These are phyloP conservation scores for Penicillium sp. DNA, from an alignment of 2,329 filamentous ascomycete genomes.

Conservation along the genomic window DNA sequence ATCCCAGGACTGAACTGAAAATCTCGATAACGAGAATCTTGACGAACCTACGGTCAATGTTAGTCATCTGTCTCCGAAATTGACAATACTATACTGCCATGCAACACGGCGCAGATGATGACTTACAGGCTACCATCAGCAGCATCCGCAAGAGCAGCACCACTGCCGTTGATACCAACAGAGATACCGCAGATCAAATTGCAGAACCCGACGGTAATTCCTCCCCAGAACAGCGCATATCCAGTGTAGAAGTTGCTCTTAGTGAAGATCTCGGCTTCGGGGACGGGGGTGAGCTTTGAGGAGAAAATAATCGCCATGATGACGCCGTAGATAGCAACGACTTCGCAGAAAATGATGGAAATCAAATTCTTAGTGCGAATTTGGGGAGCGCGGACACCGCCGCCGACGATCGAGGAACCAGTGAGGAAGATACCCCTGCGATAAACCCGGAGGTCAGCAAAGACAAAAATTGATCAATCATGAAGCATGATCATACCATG, in stretches of 20 bases:
- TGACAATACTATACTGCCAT: not conserved
- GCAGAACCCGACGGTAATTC: slow-evolving; percentile 89
- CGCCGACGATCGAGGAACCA: slow-evolving; percentile 93
- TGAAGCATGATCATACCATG: slow-evolving; percentile 65
- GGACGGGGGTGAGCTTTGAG: slow-evolving; percentile 71
- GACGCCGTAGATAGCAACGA: slow-evolving; percentile 99
- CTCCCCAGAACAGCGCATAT: slow-evolving; percentile 93
- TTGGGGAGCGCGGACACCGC: slow-evolving; percentile 91
- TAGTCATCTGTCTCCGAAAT: not conserved
- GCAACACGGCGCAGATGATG: not conserved
- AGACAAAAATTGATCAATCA: not conserved
- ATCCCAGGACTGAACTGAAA: slow-evolving; percentile 93
- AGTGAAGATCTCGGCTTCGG: slow-evolving; percentile 65
- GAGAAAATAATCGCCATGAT: slow-evolving; percentile 99
- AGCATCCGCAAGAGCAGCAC: slow-evolving; percentile 92
- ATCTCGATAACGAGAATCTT: slow-evolving; percentile 99
- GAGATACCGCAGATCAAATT: slow-evolving; percentile 95
- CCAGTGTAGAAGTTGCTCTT: slow-evolving; percentile 88
- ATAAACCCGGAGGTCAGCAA: slow-evolving; percentile 12
- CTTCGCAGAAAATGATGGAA: slow-evolving; percentile 99
- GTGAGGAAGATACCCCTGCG: slow-evolving; percentile 97
- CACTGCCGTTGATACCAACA: slow-evolving; percentile 96
- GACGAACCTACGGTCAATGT: slow-evolving; percentile 69
- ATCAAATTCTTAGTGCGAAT: slow-evolving; percentile 99
- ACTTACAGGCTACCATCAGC: slow-evolving; percentile 84